These are phyloP conservation scores for Bruguiera gymnorhiza DNA, from an alignment of 345 rosid species.

Conservation along the genomic window DNA sequence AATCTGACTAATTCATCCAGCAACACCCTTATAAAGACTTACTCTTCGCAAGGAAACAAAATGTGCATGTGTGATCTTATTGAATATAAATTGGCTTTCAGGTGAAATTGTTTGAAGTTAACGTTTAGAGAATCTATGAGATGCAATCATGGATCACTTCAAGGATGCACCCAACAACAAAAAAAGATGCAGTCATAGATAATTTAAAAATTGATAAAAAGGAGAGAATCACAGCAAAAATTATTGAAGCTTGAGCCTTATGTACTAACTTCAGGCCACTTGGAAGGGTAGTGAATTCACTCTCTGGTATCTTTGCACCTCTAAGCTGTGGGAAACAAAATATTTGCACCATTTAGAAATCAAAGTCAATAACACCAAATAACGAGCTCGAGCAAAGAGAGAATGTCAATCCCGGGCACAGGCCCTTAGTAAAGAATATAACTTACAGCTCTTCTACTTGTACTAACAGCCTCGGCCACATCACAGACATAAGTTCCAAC, in stretches of 20 bases:
- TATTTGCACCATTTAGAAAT: conserved; percentile 12
- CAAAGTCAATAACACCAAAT: not conserved
- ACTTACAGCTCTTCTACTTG: conserved; percentile 93
- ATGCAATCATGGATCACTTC: not conserved
- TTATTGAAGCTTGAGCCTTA: too few species aligned
- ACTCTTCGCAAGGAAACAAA: not conserved
- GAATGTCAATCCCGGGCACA: too few species aligned
- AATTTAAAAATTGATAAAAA: too few species aligned
- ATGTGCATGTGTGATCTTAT: not conserved
- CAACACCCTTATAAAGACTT: not conserved
- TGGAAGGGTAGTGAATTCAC: conserved; percentile 75
- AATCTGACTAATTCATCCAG: too few species aligned
- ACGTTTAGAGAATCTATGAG: not conserved
- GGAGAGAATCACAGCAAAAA: too few species aligned
- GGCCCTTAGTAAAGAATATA: not conserved
- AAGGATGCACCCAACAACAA: too few species aligned
- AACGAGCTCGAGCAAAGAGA: not conserved
- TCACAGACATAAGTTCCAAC: conserved; percentile 42
- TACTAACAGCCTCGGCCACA: conserved; percentile 80
- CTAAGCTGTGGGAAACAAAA: conserved; percentile 55
- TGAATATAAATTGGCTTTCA: not conserved
- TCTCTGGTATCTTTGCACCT: conserved; percentile 81
- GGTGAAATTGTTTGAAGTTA: not conserved
- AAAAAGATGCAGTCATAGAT: too few species aligned
- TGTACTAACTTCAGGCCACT: conserved; percentile 78